These are phyloP conservation scores for Ceratobasidium sp. DNA, from an alignment of 1,284 basidiomycete genomes.

Conservation along the genomic window DNA sequence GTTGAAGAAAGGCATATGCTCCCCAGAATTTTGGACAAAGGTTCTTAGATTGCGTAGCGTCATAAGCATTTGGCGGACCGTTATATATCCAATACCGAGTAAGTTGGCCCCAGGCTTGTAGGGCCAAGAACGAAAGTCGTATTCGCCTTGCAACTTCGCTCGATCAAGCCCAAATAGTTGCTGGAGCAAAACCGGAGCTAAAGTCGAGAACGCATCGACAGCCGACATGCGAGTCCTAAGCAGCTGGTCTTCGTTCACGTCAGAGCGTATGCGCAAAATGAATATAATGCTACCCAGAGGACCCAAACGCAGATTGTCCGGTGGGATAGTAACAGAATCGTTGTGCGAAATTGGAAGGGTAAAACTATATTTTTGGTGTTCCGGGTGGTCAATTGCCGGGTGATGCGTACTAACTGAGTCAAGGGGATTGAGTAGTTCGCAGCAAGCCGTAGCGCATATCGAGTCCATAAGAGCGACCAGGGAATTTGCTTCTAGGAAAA, in stretches of 20 bases:
- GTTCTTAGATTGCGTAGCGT: slow-evolving; percentile 8
- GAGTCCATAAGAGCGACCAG: not conserved
- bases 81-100: not conserved
- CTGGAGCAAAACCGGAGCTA: slow-evolving; percentile 11
- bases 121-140: not conserved
- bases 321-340: not conserved
- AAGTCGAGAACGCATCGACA: not conserved
- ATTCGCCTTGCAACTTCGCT: not conserved
- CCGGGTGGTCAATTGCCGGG: not conserved
- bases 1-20: not conserved
- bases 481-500: not conserved
- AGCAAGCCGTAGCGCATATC: not conserved
- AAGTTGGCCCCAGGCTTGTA: not conserved
- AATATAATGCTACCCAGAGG: not conserved
- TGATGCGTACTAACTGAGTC: slow-evolving; percentile 21
- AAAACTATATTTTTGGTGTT: not conserved
- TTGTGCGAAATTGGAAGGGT: not conserved
- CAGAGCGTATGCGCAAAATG: not conserved
- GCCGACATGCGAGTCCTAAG: not conserved
- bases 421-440: not conserved
- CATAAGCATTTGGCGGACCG: not conserved
- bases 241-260: not conserved
- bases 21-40: not conserved
- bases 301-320: not conserved
- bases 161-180: not conserved